Evolutionary conservation across 139 green algal genomes (phyloP).

Genomic region (Chlorella sp.): DNA sequence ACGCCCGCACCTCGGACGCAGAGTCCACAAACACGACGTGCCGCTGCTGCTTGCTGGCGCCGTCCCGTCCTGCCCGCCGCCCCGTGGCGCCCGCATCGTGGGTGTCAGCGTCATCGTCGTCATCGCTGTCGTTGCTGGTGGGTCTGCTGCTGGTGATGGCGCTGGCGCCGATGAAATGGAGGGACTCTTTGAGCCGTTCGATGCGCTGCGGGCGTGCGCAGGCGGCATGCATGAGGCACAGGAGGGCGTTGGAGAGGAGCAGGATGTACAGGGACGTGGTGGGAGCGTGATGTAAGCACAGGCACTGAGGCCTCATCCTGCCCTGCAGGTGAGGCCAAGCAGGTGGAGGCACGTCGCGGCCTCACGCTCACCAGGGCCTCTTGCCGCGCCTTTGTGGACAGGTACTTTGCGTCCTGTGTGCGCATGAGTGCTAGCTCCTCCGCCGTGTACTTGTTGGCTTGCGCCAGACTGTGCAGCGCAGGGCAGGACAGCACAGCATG

Average conservation of each 20-base stretch:
- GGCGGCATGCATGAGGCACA: neutral
- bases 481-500: neutral
- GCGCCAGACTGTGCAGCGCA: constrained; percentile 24
- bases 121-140: too few species aligned
- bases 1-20: constrained; percentile 46
- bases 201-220: constrained; percentile 58
- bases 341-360: too few species aligned
- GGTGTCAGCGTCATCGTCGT: too few species aligned
- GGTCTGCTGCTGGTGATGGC: too few species aligned
- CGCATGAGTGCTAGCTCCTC: constrained; percentile 91
- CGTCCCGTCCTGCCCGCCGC: too few species aligned
- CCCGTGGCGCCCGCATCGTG: too few species aligned
- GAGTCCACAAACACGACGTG: constrained; percentile 42
- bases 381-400: constrained; percentile 62
- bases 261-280: too few species aligned
- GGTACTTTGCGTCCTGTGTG: constrained; percentile 87
- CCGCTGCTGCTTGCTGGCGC: constrained; percentile 11
- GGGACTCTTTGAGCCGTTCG: constrained; percentile 54
- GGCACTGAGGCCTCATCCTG: too few species aligned
- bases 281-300: too few species aligned
- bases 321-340: too few species aligned
- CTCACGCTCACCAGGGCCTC: constrained; percentile 71
- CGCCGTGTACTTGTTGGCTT: constrained; percentile 87
- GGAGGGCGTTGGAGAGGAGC: too few species aligned
- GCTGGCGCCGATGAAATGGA: constrained; percentile 91